Base-by-base conservation (phyloP, 495 filamentous ascomycete species). In the Trichoderma orchidacearum region DNA sequence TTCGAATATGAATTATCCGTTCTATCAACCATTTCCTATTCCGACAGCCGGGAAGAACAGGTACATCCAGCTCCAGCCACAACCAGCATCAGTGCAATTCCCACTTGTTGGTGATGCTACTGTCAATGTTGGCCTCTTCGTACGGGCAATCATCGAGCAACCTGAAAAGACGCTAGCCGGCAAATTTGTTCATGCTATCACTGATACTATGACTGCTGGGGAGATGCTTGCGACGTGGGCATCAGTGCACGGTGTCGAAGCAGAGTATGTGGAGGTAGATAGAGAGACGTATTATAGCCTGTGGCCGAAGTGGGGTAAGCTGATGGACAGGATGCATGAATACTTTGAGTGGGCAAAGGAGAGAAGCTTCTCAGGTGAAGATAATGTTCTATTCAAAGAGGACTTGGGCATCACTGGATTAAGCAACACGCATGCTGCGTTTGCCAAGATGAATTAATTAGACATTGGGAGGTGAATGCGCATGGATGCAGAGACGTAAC, bases 321-420 rank as follows among this genome's bases (percentile, higher is more conserved):
- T 71, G 65, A 68, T 72, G 60, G 71, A 66, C 8, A 50, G 62
- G n/a, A 72, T 72, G 67, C 68, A 70, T 62, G 60, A 68, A 63
- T 73, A 63, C 54, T 71, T 67, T 66, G 67, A 66, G 4, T 62
- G 65, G 57, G 50, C 17, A 3, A 48, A 61, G 21, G 63, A 64
- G 15, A 59, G 61, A 59, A 70, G 68, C 53, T 73, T 70, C 70
- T 51, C 41, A 23, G 63, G 59, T 3, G 62, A 59, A 7, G 35
- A 35, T 12, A 57, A 55, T 56, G 41, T 67, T 11, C 12, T 62
- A 8, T 58, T 38, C 0, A 55, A 9, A 12, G 56, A 61, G 45
- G 64, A 63, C 3, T 21, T 67, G 30, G 61, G 61, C 3, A 30
- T 64, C 2, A 35, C 18, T 30, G 57, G 55, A 13, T 35, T 66